Percentiles rank a stretch among this genome's conserved stretches.
Conservation (phyloP, 768 basidiomycete species). For the Leccinum arenicola region DNA sequence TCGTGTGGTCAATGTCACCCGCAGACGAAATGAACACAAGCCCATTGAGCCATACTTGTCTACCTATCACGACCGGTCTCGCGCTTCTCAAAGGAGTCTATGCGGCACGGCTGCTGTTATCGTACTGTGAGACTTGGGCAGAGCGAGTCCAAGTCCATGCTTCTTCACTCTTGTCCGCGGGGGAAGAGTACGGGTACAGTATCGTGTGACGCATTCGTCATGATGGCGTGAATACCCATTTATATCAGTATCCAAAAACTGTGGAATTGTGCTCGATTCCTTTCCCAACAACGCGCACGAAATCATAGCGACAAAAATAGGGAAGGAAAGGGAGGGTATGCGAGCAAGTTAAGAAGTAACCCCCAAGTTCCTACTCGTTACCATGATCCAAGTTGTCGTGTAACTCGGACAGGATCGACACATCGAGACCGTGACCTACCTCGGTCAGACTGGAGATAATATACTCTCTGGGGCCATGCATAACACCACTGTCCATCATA, state of each 20-base stretch:
- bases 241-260: neutral
- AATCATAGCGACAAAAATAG: neutral
- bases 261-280: neutral
- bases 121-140: neutral
- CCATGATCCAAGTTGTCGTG: neutral
- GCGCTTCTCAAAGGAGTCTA: neutral
- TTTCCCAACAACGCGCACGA: neutral
- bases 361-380: neutral
- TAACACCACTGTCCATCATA: slow-evolving; percentile 19
- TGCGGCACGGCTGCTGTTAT: neutral
- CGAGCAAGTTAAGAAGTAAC: no score
- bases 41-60: no score
- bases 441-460: neutral
- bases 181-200: neutral
- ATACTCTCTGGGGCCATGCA: neutral
- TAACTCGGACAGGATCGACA: neutral
- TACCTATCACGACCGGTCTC: neutral
- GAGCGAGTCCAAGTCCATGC: neutral
- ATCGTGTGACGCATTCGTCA: neutral
- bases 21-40: no score
- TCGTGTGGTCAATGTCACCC: no score
- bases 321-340: neutral
- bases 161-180: neutral
- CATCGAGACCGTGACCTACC: neutral
- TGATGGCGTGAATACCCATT: neutral